phyloP scores from a whole-genome alignment of 352 stramenopile genomes.

The Thalassiosira livingstoniorum region DNA sequence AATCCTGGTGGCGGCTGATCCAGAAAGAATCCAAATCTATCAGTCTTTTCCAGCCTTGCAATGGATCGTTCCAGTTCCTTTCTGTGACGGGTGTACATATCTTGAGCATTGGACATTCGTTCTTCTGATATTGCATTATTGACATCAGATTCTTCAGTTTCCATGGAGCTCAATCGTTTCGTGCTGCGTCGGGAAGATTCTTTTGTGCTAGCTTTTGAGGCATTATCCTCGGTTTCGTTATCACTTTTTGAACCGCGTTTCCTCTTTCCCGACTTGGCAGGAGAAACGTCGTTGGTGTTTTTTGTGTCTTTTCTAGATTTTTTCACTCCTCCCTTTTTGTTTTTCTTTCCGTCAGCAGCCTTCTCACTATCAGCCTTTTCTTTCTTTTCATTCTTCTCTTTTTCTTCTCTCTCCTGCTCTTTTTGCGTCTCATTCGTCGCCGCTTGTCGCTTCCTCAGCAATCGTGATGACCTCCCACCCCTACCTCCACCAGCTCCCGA shows the following conservation, averaged over 20 bases:
- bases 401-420: slow-evolving; percentile 5
- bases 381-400: slow-evolving; percentile 4
- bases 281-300: not conserved
- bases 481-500: not conserved
- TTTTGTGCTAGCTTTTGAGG: not conserved
- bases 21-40: slow-evolving; percentile 81
- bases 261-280: not conserved
- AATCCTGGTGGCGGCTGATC: slow-evolving; percentile 67
- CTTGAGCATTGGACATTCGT: slow-evolving; percentile 5
- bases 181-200: not conserved
- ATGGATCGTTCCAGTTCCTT: slow-evolving; percentile 81
- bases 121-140: not conserved
- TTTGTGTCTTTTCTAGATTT: slow-evolving; percentile 30
- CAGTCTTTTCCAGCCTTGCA: slow-evolving; percentile 75
- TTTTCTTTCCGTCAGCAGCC: slow-evolving; percentile 1
- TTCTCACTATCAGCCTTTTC: slow-evolving; percentile 20
- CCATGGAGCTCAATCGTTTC: not conserved
- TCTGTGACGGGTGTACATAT: slow-evolving; percentile 74
- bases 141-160: not conserved
- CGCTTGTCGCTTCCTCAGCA: slow-evolving; percentile 12
- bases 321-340: slow-evolving; percentile 43
- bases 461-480: not conserved
- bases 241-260: slow-evolving; percentile 2
- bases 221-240: not conserved
- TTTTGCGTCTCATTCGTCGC: not conserved